phyloP scores from a whole-genome alignment of 495 filamentous ascomycete genomes.

The Darksidea phi region DNA sequence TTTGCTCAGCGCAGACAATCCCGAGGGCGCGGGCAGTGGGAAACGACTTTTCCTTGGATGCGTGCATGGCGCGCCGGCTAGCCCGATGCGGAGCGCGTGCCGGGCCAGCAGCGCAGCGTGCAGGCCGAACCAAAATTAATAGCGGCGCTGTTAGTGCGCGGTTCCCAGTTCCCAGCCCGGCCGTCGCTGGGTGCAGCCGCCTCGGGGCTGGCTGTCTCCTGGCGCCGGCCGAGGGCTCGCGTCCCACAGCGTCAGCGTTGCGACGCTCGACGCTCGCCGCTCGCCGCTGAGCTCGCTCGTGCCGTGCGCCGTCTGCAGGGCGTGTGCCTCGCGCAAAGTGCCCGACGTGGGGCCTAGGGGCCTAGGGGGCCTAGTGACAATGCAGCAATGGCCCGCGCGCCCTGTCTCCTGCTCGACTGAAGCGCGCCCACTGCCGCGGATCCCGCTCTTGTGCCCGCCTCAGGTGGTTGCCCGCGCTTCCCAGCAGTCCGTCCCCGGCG shows the following conservation, averaged over 20 bases:
- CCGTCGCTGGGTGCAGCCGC: neutral
- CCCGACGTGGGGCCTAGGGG: neutral
- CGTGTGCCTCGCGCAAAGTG: too few relatives aligned
- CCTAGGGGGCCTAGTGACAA: neutral
- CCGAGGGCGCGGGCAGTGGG: too few relatives aligned
- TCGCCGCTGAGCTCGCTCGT: too few relatives aligned
- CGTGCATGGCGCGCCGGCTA: neutral
- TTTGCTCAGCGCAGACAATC: neutral
- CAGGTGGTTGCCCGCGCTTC: too few relatives aligned
- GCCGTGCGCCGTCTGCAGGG: constrained; percentile 11
- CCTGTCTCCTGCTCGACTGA: too few relatives aligned
- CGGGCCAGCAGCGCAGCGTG: neutral
- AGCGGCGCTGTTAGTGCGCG: constrained; percentile 15
- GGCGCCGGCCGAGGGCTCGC: neutral
- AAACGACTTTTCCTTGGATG: constrained; percentile 12
- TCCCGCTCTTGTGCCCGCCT: too few relatives aligned
- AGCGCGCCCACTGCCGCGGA: too few relatives aligned
- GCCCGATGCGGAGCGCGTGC: neutral
- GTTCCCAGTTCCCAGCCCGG: constrained; percentile 5
- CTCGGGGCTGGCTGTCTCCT: neutral
- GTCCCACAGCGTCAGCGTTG: constrained; percentile 8
- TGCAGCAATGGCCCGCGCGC: too few relatives aligned
- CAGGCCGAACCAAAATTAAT: constrained; percentile 16
- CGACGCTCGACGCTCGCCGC: neutral
- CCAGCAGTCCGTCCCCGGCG: neutral